phyloP scores from a whole-genome alignment of 1,139 yeast species.

The Scheffersomyces lignicola region DNA sequence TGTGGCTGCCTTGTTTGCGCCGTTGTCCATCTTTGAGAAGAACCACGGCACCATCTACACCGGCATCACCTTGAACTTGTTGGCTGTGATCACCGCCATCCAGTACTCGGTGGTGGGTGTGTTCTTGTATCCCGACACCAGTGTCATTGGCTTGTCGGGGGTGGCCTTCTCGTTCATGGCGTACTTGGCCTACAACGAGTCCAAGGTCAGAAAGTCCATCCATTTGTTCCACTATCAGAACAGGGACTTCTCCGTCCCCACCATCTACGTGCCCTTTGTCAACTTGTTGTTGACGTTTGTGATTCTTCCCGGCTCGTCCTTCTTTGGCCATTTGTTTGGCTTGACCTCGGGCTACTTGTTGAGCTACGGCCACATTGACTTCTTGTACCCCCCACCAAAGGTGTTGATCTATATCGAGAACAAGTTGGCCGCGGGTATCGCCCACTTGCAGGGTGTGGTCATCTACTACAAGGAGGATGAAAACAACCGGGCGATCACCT shows the following conservation, averaged over 20 bases:
- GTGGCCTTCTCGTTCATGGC: conserved; percentile 74
- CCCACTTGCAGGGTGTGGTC: conserved; percentile 53
- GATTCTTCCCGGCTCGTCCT: conserved; percentile 57
- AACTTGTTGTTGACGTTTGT: conserved; percentile 49
- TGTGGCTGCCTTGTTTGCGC: conserved; percentile 55
- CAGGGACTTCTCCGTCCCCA: conserved; percentile 49
- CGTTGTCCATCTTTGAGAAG: conserved; percentile 69
- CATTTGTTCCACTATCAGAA: conserved; percentile 19
- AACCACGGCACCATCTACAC: conserved; percentile 85
- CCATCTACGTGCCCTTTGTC: conserved; percentile 59
- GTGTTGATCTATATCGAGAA: conserved; percentile 67
- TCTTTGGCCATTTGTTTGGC: conserved; percentile 66
- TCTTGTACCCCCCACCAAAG: conserved; percentile 65
- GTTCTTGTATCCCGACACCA: conserved; percentile 51
- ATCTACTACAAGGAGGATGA: conserved; percentile 57
- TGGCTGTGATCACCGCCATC: conserved; percentile 71
- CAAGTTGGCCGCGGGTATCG: conserved; percentile 50
- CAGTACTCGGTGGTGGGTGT: conserved; percentile 60
- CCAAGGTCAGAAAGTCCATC: conserved; percentile 31
- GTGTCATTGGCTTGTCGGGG: conserved; percentile 70
- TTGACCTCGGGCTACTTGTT: conserved; percentile 44
- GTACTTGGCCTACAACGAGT: conserved; percentile 63
- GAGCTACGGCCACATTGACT: conserved; percentile 56
- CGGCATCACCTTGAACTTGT: conserved; percentile 74
- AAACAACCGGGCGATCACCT: conserved; percentile 14